Evolutionary conservation across 345 rosid species (phyloP), one percentile per base, ranked within the genome.

Genomic region (Dipteronia dyeriana): DNA sequence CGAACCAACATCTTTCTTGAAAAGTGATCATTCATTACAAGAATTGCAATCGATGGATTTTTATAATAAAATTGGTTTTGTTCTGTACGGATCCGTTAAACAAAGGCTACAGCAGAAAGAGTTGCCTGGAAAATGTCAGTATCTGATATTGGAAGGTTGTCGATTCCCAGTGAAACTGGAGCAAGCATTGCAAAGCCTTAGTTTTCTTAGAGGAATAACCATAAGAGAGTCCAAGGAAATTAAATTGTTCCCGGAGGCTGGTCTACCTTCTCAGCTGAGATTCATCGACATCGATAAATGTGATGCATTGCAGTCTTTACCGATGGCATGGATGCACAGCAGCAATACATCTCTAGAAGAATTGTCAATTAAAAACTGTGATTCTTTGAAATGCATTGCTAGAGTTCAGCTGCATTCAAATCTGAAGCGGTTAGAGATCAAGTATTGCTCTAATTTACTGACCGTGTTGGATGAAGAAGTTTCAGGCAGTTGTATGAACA

Each of bases 231-330:
- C 73, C 22, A 29, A 45, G 2, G 13, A 29, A 39, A 41, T 53
- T 51, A 45, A 16, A 34, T 38, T 23, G 25, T 38, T 66, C 31
- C 49, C 13, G 9, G 69, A 66, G 54, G 31, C 62, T 22, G 4
- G 16, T 77, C 31, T 78, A 7, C 81, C 73, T 17, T 53, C 60
- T 23, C 69, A 66, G 41, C 59, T 76, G 12, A 22, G 49, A 43
- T 38, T 7, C 20, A 49, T 68, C n/a, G 5, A 3, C 57, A 76
- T 57, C 39, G 2, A 20, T 3, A 2, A 68, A 9, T 68, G 53
- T 47, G 2, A 22, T 68, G 56, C 54, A 41, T 2, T 43, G 1
- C 26, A 43, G 26, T 39, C 38, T 17, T 56, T 73, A 22, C 67
- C 56, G 0, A 65, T 6, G 54, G 76, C 56, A 41, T 73, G 66